phyloP scores from a whole-genome alignment of 345 rosid genomes.

The Carallia brachiata region DNA sequence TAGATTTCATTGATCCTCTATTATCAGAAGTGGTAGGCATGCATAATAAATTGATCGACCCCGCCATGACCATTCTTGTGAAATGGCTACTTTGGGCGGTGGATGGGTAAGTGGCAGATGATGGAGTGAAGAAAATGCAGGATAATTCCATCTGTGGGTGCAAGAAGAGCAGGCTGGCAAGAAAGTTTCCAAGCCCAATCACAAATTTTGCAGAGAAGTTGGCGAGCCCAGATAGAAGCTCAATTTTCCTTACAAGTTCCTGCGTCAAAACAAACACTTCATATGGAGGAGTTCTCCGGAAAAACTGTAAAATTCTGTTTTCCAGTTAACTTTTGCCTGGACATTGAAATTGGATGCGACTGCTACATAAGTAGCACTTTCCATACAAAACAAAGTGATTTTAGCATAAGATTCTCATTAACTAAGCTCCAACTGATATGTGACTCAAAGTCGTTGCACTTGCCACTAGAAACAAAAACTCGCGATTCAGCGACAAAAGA shows the following conservation, averaged over 20 bases:
- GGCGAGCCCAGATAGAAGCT: slow-evolving; percentile 62
- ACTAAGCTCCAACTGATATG: too few species aligned
- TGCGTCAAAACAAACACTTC: slow-evolving; percentile 93
- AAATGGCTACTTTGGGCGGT: slow-evolving; percentile 43
- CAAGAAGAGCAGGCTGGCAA: slow-evolving; percentile 61
- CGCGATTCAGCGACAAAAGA: background rate
- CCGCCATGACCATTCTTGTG: slow-evolving; percentile 46
- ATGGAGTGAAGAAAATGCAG: slow-evolving; percentile 52
- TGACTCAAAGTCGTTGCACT: background rate
- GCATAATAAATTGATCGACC: slow-evolving; percentile 47
- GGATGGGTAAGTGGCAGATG: slow-evolving; percentile 54
- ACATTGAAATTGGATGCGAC: background rate
- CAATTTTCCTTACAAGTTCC: slow-evolving; percentile 68
- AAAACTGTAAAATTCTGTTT: slow-evolving; percentile 24
- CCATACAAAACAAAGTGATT: slow-evolving; percentile 10
- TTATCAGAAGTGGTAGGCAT: slow-evolving; percentile 45
- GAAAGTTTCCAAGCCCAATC: slow-evolving; percentile 54
- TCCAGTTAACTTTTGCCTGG: slow-evolving; percentile 26
- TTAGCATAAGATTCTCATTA: background rate
- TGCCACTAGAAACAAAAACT: background rate
- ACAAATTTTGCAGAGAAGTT: slow-evolving; percentile 52
- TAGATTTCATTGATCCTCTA: slow-evolving; percentile 67
- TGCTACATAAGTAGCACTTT: slow-evolving; percentile 16
- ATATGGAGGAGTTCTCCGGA: slow-evolving; percentile 38
- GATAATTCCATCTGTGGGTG: slow-evolving; percentile 61